A percentile compares a stretch with the other conserved stretches of the same genome.
Conservation (phyloP, 495 filamentous ascomycete genomes). For the Podospora anserina region DNA sequence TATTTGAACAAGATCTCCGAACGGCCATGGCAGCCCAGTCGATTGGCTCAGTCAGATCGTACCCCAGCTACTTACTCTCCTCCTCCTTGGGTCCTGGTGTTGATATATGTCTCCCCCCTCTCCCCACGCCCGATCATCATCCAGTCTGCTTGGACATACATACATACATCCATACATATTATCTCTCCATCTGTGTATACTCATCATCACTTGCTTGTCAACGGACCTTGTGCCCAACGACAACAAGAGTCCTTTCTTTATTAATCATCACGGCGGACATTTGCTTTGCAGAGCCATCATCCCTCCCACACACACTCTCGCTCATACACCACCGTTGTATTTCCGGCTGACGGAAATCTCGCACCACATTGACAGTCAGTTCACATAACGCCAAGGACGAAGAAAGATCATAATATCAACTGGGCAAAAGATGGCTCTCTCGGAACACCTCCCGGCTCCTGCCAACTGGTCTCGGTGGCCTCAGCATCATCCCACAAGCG, state of each 20-base stretch:
- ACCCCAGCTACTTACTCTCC: slow-evolving; percentile 9
- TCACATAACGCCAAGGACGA: background rate
- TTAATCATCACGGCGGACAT: slow-evolving; percentile 12
- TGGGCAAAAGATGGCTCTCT: slow-evolving; percentile 38
- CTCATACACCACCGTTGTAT: slow-evolving; percentile 5
- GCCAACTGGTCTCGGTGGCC: slow-evolving; percentile 44
- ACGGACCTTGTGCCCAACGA: background rate
- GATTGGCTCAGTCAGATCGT: slow-evolving; percentile 28
- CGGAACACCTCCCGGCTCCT: slow-evolving; percentile 32
- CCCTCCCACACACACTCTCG: background rate
- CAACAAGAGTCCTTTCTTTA: background rate
- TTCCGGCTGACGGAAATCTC: background rate
- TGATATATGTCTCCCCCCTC: slow-evolving; percentile 24
- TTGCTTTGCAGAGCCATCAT: slow-evolving; percentile 8
- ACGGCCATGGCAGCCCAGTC: slow-evolving; percentile 20
- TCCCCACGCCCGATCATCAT: slow-evolving; percentile 20
- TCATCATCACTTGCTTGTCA: slow-evolving; percentile 4
- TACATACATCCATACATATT: slow-evolving; percentile 4
- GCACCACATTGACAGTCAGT: background rate
- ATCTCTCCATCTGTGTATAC: slow-evolving; percentile 9
- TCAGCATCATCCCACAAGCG: slow-evolving; percentile 31
- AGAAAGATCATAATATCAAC: slow-evolving; percentile 6
- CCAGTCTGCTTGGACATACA: slow-evolving; percentile 10
- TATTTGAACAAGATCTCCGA: slow-evolving; percentile 30
- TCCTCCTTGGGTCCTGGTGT: slow-evolving; percentile 17